A percentile compares a stretch with the other conserved stretches of the same genome.
These are phyloP conservation scores for Coleophoma crateriformis DNA, from an alignment of 2,329 filamentous ascomycete genomes.

Conservation along the genomic window DNA sequence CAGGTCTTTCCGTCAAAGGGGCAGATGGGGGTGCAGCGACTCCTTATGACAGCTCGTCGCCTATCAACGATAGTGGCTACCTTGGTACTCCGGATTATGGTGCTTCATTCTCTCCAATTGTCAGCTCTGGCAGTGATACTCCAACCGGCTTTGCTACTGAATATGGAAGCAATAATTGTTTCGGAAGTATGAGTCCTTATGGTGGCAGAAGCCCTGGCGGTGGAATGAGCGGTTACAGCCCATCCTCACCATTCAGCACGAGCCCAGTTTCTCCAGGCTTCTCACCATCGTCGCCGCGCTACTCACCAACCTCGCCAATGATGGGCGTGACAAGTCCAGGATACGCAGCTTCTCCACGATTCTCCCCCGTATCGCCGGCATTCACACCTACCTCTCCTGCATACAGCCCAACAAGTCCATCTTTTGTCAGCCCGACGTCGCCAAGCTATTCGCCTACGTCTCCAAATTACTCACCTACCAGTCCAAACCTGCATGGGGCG, in stretches of 20 bases:
- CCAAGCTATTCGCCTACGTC: conserved; percentile 69
- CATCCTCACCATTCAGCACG: conserved; percentile 33
- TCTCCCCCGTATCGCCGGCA: conserved; percentile 54
- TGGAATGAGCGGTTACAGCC: conserved; percentile 32
- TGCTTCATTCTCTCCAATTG: conserved; percentile 71
- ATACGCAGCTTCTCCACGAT: conserved; percentile 43
- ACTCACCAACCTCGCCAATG: conserved; percentile 18
- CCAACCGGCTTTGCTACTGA: conserved; percentile 59
- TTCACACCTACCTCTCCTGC: conserved; percentile 28
- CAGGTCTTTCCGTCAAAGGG: conserved; percentile 71
- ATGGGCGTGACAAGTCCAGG: conserved; percentile 13
- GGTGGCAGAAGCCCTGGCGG: conserved; percentile 58
- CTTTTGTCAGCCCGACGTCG: conserved; percentile 60
- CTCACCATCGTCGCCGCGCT: conserved; percentile 59
- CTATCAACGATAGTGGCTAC: conserved; percentile 67
- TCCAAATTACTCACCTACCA: conserved; percentile 55
- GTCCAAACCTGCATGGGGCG: conserved; percentile 9
- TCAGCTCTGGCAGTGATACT: conserved; percentile 66
- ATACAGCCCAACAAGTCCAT: conserved; percentile 27
- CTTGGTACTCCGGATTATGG: conserved; percentile 54
- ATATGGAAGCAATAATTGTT: conserved; percentile 41
- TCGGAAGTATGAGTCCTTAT: conserved; percentile 61
- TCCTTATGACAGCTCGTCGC: conserved; percentile 86
- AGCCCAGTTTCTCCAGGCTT: conserved; percentile 67
- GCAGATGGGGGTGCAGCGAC: conserved; percentile 81